A percentile compares a stretch with the other conserved stretches of the same genome.
phyloP scores from a whole-genome alignment of 2,329 filamentous ascomycete species.

The Penicillium sp. region DNA sequence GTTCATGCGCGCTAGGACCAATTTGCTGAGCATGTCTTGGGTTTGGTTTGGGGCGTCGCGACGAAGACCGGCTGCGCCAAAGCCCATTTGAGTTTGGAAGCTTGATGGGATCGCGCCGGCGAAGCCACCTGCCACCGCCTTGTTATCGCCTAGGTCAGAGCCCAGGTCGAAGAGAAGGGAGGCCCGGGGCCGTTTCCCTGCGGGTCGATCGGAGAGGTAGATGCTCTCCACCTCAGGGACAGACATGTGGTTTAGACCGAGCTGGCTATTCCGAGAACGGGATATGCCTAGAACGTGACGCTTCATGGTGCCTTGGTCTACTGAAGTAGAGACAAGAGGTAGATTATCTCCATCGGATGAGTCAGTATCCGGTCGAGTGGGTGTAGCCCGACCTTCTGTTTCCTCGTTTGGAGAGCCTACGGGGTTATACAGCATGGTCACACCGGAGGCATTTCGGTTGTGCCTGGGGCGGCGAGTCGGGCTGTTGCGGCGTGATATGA shows the following conservation, averaged over 20 bases:
- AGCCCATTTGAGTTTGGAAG: slow-evolving; percentile 78
- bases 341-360: slow-evolving; percentile 38
- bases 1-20: slow-evolving; percentile 89
- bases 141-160: slow-evolving; percentile 69
- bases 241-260: slow-evolving; percentile 56
- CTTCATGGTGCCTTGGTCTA: slow-evolving; percentile 47
- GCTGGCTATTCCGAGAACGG: slow-evolving; percentile 59
- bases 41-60: slow-evolving; percentile 49
- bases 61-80: slow-evolving; percentile 65
- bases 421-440: slow-evolving; percentile 83
- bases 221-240: slow-evolving; percentile 59
- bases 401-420: slow-evolving; percentile 46
- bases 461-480: slow-evolving; percentile 53
- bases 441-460: slow-evolving; percentile 73
- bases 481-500: slow-evolving; percentile 37
- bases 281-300: slow-evolving; percentile 35
- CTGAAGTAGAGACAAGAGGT: slow-evolving; percentile 37
- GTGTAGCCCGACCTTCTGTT: slow-evolving; percentile 25
- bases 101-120: slow-evolving; percentile 69
- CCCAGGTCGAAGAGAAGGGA: slow-evolving; percentile 73
- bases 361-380: slow-evolving; percentile 23
- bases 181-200: slow-evolving; percentile 50
- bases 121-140: slow-evolving; percentile 61
- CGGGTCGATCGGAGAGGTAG: slow-evolving; percentile 46
- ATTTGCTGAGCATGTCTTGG: slow-evolving; percentile 73